Conservation (phyloP, 1,284 basidiomycete genomes). For the Tylopilus sp. region DNA sequence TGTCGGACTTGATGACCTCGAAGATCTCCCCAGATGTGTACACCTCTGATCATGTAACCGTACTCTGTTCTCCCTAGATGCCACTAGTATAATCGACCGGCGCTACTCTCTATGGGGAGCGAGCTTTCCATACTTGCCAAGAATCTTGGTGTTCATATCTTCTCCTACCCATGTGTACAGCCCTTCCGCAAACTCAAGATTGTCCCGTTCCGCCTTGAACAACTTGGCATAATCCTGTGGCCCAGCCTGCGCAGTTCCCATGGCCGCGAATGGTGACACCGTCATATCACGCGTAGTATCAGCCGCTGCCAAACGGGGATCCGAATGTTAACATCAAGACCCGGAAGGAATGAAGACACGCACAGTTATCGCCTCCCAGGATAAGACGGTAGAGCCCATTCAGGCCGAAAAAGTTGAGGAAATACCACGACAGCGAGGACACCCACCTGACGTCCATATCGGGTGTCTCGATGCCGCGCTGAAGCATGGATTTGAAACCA, state of each 20-base stretch:
- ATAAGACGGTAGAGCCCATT: slow-evolving; percentile 94
- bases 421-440: slow-evolving; percentile 98
- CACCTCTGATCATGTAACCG: slow-evolving; percentile 29
- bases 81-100: slow-evolving; percentile 21
- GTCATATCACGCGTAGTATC: slow-evolving; percentile 74
- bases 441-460: slow-evolving; percentile 99
- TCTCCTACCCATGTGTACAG: slow-evolving; percentile 79
- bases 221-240: slow-evolving; percentile 86
- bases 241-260: slow-evolving; percentile 48
- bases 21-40: slow-evolving; percentile 23
- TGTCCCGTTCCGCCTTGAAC: slow-evolving; percentile 90
- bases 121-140: slow-evolving; percentile 69
- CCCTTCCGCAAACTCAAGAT: slow-evolving; percentile 87
- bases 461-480: slow-evolving; percentile 91
- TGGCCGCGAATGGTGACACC: slow-evolving; percentile 67
- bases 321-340: slow-evolving; percentile 14
- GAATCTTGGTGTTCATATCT: slow-evolving; percentile 74
- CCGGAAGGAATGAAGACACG: slow-evolving; percentile 31
- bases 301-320: slow-evolving; percentile 50
- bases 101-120: slow-evolving; percentile 24
- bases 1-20: slow-evolving; percentile 13
- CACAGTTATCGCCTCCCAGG: slow-evolving; percentile 89
- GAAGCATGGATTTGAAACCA: slow-evolving; percentile 98
- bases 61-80: slow-evolving; percentile 19
- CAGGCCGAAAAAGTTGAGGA: slow-evolving; percentile 97